A percentile compares a stretch with the other conserved stretches of the same genome.
Evolutionary conservation across 2,329 filamentous ascomycete species (phyloP).

Genomic region (Didymella segeticola): DNA sequence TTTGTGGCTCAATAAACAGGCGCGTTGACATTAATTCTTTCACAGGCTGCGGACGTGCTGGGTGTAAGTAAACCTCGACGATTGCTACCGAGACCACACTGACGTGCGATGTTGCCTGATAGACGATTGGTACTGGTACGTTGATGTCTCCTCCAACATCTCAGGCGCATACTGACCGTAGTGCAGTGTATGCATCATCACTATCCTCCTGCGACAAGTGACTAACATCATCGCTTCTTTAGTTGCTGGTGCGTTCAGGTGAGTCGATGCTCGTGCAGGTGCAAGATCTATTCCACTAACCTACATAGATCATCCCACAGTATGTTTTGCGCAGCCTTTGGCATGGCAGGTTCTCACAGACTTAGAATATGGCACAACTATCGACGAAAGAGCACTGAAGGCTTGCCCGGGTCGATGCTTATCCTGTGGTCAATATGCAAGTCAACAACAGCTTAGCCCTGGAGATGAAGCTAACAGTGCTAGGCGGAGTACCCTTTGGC

Average conservation of each 20-base stretch:
- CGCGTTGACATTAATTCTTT: slow-evolving; percentile 24
- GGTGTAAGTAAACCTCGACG: slow-evolving; percentile 38
- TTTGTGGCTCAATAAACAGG: background rate
- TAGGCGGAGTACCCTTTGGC: slow-evolving; percentile 57
- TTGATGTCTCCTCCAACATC: slow-evolving; percentile 1
- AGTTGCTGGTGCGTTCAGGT: slow-evolving; percentile 55
- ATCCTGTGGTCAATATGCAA: slow-evolving; percentile 67
- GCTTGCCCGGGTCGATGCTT: slow-evolving; percentile 66
- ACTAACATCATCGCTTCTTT: slow-evolving; percentile 23
- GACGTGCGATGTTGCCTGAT: slow-evolving; percentile 8
- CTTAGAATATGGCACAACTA: slow-evolving; percentile 67
- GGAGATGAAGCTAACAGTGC: slow-evolving; percentile 11
- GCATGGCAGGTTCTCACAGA: background rate
- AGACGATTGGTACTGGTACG: slow-evolving; percentile 50
- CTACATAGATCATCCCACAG: slow-evolving; percentile 43
- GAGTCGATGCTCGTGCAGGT: background rate
- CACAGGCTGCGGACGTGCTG: slow-evolving; percentile 49
- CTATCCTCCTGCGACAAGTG: background rate
- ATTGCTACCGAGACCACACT: slow-evolving; percentile 17
- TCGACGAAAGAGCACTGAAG: slow-evolving; percentile 66
- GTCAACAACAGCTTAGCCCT: background rate
- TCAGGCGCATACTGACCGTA: slow-evolving; percentile 19
- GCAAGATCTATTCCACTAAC: slow-evolving; percentile 18
- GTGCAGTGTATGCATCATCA: slow-evolving; percentile 30
- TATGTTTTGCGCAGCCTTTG: slow-evolving; percentile 17